A percentile compares a stretch with the other conserved stretches of the same genome.
Evolutionary conservation across 495 filamentous ascomycete species (phyloP).

Genomic region (Articulospora tetracladia): DNA sequence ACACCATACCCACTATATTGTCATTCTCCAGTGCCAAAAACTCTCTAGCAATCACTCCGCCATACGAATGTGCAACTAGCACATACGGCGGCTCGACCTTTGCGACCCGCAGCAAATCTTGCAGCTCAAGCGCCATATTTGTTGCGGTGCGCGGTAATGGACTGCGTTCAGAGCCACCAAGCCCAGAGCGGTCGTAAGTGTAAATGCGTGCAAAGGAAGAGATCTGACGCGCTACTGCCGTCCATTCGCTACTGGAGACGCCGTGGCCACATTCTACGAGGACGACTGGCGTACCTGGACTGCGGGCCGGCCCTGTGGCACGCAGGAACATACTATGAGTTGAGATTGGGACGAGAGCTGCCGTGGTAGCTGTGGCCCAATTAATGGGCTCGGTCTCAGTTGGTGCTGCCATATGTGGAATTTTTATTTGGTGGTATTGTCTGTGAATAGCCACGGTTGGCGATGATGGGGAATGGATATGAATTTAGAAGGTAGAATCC

Average conservation of each 20-base stretch:
- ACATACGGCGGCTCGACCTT: constrained; percentile 10
- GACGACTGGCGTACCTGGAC: not conserved
- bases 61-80: constrained; percentile 13
- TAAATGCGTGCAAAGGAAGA: not conserved
- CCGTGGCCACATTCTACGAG: constrained; percentile 4
- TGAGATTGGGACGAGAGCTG: constrained; percentile 7
- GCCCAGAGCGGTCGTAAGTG: constrained; percentile 16
- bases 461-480: not conserved
- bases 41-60: constrained; percentile 8
- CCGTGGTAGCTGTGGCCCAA: constrained; percentile 8
- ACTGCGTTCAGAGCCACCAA: not conserved
- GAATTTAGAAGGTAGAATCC: no score
- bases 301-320: constrained; percentile 6
- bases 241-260: not conserved
- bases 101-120: constrained; percentile 1
- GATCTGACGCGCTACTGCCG: not conserved
- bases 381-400: not conserved
- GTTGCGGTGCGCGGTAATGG: not conserved
- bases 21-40: not conserved
- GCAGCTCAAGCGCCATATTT: constrained; percentile 9
- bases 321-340: constrained; percentile 11
- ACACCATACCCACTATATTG: constrained; percentile 14
- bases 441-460: no score
- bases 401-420: no score
- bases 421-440: no score